Base-by-base conservation (phyloP, 139 green algal species). In the Nannochloris sp. region DNA sequence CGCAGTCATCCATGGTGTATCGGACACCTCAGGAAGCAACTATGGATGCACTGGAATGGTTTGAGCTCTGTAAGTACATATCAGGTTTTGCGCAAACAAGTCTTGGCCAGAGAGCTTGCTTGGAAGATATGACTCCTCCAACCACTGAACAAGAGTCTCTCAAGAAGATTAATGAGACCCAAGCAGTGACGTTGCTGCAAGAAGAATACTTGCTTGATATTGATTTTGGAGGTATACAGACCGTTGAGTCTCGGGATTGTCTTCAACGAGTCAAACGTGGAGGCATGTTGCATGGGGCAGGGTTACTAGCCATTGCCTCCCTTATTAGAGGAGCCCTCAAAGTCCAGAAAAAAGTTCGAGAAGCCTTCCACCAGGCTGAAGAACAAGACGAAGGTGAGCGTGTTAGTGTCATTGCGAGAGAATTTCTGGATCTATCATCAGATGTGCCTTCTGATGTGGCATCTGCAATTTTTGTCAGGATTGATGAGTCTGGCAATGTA, bases 211-310 rank as follows among this genome's bases (percentile, higher is more conserved):
- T 72, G 23, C 71, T 53, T 2, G 56, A 71, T 6, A 59, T 94
- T 6, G 86, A 94, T 62, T 93, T 89, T 79, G 87, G 87, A 1
- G 82, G 84, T 44, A 83, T 89, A 11, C 67, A 75, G 40, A 91
- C 78, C 2, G 58, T 50, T 5, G 25, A 70, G 60, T 76, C 78
- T 11, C 69, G 67, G 31, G 46, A 67, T 1, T 84, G 76, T 4
- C 58, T 93, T 12, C 49, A 62, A 13, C 69, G 87, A 0, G 84
- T 81, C 3, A 46, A 36, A 10, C 79, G 83, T 46, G 87, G 86
- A 5, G 87, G 82, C 17, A 70, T 87, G 70, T 60, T 89, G 51
- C 59, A 33, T 6, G 79, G 65, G 2, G 16, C 49, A 3, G 69
- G 72, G 40, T 67, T 85, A 31, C 28, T 64, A 4, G 76, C 74